Percentiles rank a stretch among this genome's conserved stretches.
Evolutionary conservation across 1,284 basidiomycete species (phyloP).

Genomic region (Boletus hoseneyae): DNA sequence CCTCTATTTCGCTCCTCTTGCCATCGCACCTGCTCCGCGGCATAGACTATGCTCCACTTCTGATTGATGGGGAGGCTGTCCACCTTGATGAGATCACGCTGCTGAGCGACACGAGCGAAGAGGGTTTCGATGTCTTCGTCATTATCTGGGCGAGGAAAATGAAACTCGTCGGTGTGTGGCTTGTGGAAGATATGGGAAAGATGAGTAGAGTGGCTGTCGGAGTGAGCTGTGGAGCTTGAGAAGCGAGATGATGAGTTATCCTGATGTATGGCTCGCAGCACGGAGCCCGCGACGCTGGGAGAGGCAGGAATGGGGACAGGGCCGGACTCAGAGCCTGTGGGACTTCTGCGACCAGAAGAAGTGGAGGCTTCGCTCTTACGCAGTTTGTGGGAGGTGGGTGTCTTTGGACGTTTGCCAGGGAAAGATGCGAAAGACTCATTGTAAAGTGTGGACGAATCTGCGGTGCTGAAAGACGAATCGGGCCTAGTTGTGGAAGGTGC

Average conservation of each 20-base stretch:
- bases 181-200: constrained; percentile 55
- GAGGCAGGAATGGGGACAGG: constrained; percentile 39
- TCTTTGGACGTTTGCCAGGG: constrained; percentile 36
- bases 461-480: constrained; percentile 51
- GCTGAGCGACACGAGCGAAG: constrained; percentile 73
- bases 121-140: constrained; percentile 74
- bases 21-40: constrained; percentile 80
- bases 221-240: constrained; percentile 50
- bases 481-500: constrained; percentile 35
- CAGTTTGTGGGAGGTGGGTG: constrained; percentile 38
- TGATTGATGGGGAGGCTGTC: constrained; percentile 71
- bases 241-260: constrained; percentile 60
- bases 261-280: constrained; percentile 51
- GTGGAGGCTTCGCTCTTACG: constrained; percentile 55
- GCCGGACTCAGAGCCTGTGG: constrained; percentile 46
- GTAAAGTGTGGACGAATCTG: constrained; percentile 58
- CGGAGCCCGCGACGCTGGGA: constrained; percentile 31
- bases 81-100: constrained; percentile 60
- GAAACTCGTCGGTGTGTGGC: constrained; percentile 58
- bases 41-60: constrained; percentile 92
- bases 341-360: constrained; percentile 42
- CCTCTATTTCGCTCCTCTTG: constrained; percentile 63
- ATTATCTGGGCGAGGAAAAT: constrained; percentile 68
- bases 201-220: constrained; percentile 52
- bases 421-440: constrained; percentile 43